Percentiles rank a stretch among this genome's conserved stretches.
These are phyloP conservation scores for Cladophialophora exuberans DNA, from an alignment of 2,329 filamentous ascomycete species.

Conservation along the genomic window DNA sequence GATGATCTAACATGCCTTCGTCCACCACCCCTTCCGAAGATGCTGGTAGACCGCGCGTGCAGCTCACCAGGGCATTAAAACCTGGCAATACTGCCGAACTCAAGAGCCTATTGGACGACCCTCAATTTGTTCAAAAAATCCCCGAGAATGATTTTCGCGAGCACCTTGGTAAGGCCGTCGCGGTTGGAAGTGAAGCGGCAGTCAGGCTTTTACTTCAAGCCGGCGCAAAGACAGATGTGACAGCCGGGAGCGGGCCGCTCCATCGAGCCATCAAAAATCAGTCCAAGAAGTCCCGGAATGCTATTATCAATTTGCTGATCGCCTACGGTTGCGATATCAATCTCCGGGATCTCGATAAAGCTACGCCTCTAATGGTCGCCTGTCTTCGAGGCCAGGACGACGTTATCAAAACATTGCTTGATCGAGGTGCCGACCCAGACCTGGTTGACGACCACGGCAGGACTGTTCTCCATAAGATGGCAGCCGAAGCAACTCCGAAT, in stretches of 20 bases:
- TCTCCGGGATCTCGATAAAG: conserved; percentile 24
- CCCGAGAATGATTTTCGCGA: conserved; percentile 14
- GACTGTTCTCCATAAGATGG: conserved; percentile 44
- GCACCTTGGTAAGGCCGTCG: conserved; percentile 14
- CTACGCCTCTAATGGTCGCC: conserved; percentile 19
- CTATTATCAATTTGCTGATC: conserved; percentile 42
- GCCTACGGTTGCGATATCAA: conserved; percentile 44
- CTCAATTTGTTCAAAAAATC: neutral
- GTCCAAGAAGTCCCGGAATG: conserved; percentile 38
- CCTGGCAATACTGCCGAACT: conserved; percentile 8
- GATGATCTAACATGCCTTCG: too few species aligned
- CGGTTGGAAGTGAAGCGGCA: conserved; percentile 13
- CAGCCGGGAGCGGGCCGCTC: conserved; percentile 37
- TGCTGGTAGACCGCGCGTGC: too few species aligned
- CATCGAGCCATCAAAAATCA: conserved; percentile 45
- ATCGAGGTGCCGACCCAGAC: conserved; percentile 16
- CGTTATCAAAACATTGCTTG: conserved; percentile 16
- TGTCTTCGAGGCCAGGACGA: conserved; percentile 17
- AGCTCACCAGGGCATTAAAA: conserved; percentile 8
- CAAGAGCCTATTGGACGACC: conserved; percentile 3
- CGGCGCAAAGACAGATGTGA: conserved; percentile 44
- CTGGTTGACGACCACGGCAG: conserved; percentile 14
- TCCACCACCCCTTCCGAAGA: too few species aligned
- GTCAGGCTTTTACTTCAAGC: conserved; percentile 38
- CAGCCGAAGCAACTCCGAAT: conserved; percentile 45